Evolutionary conservation across 2,329 filamentous ascomycete genomes (phyloP), one percentile per base, ranked within the genome.

Genomic region (Sporothrix variecibatus): DNA sequence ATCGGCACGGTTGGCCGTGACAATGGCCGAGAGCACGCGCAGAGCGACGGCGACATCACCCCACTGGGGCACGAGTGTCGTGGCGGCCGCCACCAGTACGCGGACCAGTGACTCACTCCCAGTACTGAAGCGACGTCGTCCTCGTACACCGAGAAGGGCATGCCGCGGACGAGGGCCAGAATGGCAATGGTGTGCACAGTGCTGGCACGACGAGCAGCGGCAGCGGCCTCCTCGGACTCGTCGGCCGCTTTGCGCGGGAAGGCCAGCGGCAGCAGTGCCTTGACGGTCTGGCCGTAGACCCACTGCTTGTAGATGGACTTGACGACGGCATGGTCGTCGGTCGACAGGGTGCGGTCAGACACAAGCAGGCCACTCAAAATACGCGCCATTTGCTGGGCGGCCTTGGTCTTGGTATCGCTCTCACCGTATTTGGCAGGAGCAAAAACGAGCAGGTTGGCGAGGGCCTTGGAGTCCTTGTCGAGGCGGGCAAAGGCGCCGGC

Each of bases 101-200:
- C 86, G 84, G 2, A 88, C 80, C 6, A 90, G 82, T 43, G 81
- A 79, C 3, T 82, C 82, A 20, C 26, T 31, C 7, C 87, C 83
- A 78, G 17, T 53, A 31, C 40, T 28, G 6, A 40, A 8, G 82
- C 72, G 0, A 84, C 80, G 68, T 90, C 87, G 20, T 85, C 84
- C 60, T 88, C 84, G 78, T 88, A 90, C 23, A 88, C 83, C 1
- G 82, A 78, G 71, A 86, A 88, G 23, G 80, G 81, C 74, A 89
- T 83, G 78, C 88, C 84, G 75, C 83, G 85, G 8, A 88, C 80
- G 65, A 87, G 82, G 0, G 85, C 81, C 5, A 90, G 81, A 6
- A 86, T 82, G 2, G 83, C 85, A 38, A 88, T 82, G 40, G 86
- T 83, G 71, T 84, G 85, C 75, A 85, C 86, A 1, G 79, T 76